These are phyloP conservation scores for Leccinum disarticulatum DNA, from an alignment of 768 basidiomycete species.

Conservation along the genomic window DNA sequence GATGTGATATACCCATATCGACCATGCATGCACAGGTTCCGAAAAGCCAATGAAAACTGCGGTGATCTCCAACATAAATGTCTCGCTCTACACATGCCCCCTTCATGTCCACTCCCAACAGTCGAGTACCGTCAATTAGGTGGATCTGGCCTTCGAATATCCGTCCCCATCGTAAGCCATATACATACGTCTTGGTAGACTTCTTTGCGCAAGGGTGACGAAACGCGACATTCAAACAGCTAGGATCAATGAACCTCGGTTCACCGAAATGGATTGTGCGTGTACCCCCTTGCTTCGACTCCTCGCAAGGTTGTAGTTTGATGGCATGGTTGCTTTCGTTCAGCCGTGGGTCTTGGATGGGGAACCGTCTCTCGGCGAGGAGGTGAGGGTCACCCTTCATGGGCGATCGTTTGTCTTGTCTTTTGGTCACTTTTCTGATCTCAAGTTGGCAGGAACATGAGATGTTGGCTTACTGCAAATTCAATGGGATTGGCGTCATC, in stretches of 20 bases:
- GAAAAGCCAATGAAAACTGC: too few species aligned
- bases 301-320: too few species aligned
- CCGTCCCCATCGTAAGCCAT: neutral
- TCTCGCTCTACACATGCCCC: too few species aligned
- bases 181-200: neutral
- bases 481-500: neutral
- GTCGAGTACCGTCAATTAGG: neutral
- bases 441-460: neutral
- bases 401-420: too few species aligned
- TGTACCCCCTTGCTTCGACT: neutral
- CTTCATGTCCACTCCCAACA: neutral
- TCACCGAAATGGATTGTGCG: neutral
- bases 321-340: neutral
- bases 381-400: neutral
- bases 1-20: too few species aligned
- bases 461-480: neutral
- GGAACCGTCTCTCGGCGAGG: neutral
- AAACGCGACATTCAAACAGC: neutral
- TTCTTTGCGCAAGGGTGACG: neutral
- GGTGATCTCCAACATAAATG: too few species aligned
- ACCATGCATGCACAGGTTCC: too few species aligned
- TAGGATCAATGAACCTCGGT: neutral
- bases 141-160: neutral
- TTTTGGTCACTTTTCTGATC: too few species aligned
- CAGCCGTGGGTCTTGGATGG: neutral